Evolutionary conservation across 768 basidiomycete genomes (phyloP), one percentile per base, ranked within the genome.

Genomic region (Amyloporia xantha): DNA sequence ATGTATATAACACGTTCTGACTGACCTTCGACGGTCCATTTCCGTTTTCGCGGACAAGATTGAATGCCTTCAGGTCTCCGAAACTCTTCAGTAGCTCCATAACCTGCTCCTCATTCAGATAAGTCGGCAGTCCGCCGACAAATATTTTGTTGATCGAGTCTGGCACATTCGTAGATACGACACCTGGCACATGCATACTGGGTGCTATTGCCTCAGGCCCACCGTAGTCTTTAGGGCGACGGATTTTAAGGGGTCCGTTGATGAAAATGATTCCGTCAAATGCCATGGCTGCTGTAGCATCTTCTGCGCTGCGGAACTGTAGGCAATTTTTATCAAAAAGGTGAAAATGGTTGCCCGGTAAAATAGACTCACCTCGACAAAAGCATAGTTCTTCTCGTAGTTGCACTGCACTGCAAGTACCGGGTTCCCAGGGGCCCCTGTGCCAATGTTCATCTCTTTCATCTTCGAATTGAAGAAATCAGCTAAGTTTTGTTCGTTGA

Each of bases 61-160:
- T 98, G 80, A 99, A 99, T 7, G 92, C 91, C 66, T 90, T 92
- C 43, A 99, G 78, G 53, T 98, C 96, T 50, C 96, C 96, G 62
- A 99, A 99, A 62, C 85, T 91, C 74, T 92, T 97, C 55, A 99
- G 75, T 25, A 99, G 66, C 66, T 99, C 96, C 82, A 95, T 91
- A 50, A 98, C 96, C 69, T 98, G 94, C 62, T 96, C 96, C 67
- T 99, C 96, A 60, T 91, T 94, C 41, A 99, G 80, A 66, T 98
- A 97, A 19, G 88, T 78, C 13, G 96, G 95, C 49, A 99, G 72
- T 46, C 94, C 95, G 38, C 96, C 96, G 52, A 99, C 87, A 61
- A 98, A 99, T 45, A 99, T 77, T 72, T 98, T 98, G 80, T 98
- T 94, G 67, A 89, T 87, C 21, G 93, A 93, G 66, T 99, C 96